These are phyloP conservation scores for Ogataea populi-albae DNA, from an alignment of 805 yeast genomes.

Conservation along the genomic window DNA sequence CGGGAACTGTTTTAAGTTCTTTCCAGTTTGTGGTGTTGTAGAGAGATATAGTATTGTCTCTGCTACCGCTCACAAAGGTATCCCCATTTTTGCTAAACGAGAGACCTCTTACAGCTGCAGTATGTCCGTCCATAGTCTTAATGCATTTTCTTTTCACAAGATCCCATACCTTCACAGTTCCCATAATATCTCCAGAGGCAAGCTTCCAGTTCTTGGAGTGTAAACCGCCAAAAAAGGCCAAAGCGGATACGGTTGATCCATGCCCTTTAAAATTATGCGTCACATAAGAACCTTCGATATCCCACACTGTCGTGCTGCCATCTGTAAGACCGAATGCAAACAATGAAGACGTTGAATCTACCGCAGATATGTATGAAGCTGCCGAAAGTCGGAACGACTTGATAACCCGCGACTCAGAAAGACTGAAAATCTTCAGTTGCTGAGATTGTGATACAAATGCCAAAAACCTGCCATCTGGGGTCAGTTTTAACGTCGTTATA, in stretches of 20 bases:
- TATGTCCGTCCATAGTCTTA: conserved; percentile 66
- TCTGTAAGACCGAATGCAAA: conserved; percentile 95
- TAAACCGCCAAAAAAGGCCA: conserved; percentile 68
- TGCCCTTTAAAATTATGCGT: conserved; percentile 94
- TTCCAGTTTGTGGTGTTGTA: conserved; percentile 55
- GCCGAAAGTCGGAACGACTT: conserved; percentile 64
- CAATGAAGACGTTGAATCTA: conserved; percentile 78
- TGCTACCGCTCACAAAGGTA: conserved; percentile 73
- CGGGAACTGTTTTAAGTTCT: conserved; percentile 65
- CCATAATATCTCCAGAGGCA: conserved; percentile 66
- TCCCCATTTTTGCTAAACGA: conserved; percentile 56
- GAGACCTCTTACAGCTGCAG: conserved; percentile 81
- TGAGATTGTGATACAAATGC: conserved; percentile 83
- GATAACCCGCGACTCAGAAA: conserved; percentile 39
- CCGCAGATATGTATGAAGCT: conserved; percentile 75
- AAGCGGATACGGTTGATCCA: conserved; percentile 79
- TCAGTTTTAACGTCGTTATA: conserved; percentile 68
- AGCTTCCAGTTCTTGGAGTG: conserved; percentile 73
- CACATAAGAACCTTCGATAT: conserved; percentile 78
- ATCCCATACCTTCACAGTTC: conserved; percentile 55
- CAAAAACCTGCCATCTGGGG: conserved; percentile 71
- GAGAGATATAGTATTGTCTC: conserved; percentile 73
- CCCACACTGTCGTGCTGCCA: conserved; percentile 90
- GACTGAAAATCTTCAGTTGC: conserved; percentile 64
- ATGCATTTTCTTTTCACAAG: conserved; percentile 72